A percentile compares a stretch with the other conserved stretches of the same genome.
These are phyloP conservation scores for Gossypium schwendimanii DNA, from an alignment of 441 rosid species.

Conservation along the genomic window DNA sequence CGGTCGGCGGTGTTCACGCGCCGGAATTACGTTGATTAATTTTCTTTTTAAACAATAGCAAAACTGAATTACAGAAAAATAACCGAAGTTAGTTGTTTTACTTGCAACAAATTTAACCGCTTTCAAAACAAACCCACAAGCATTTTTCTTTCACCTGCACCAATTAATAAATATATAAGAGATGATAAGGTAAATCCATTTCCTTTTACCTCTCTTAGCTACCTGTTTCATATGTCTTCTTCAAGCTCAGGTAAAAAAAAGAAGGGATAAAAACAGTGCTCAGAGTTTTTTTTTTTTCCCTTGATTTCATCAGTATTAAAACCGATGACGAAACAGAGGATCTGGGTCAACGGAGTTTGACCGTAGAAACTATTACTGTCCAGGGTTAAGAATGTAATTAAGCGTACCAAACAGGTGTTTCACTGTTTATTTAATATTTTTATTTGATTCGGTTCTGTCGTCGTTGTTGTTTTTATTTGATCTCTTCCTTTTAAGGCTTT, in stretches of 20 bases:
- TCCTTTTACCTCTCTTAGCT: background rate
- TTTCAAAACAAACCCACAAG: conserved; percentile 25
- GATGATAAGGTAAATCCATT: background rate
- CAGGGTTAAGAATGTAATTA: conserved; percentile 32
- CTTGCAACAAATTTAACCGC: conserved; percentile 33
- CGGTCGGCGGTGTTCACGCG: background rate
- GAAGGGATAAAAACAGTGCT: background rate
- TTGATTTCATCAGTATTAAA: background rate
- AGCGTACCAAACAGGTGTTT: background rate
- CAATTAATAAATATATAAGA: background rate
- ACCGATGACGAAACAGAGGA: conserved; percentile 26
- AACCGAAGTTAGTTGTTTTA: conserved; percentile 29
- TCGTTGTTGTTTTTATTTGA: conserved; percentile 20
- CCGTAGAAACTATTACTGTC: conserved; percentile 6
- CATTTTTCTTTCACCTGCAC: conserved; percentile 9
- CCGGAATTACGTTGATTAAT: background rate
- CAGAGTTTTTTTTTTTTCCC: background rate
- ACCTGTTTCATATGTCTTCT: background rate
- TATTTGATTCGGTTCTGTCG: conserved; percentile 23
- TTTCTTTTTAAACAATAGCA: background rate
- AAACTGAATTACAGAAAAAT: conserved; percentile 9
- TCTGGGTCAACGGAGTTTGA: conserved; percentile 50
- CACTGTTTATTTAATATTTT: conserved; percentile 2
- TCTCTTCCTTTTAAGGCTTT: conserved; percentile 27
- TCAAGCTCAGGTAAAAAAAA: background rate